Evolutionary conservation across 1,284 basidiomycete species (phyloP).

Genomic region (Pseudozyma pruni): DNA sequence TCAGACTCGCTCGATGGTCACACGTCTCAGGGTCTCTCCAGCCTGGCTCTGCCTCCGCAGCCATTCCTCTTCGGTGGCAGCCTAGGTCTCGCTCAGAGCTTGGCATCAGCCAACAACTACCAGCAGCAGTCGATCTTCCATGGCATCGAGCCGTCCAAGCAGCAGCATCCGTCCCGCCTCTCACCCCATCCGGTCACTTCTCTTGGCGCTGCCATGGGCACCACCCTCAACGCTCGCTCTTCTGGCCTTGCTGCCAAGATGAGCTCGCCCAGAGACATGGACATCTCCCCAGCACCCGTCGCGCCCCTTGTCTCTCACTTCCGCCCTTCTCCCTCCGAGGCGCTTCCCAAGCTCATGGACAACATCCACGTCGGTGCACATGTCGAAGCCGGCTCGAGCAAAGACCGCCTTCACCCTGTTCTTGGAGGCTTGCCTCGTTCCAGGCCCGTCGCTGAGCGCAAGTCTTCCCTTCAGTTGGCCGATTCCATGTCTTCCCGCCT

Average conservation of each 20-base stretch:
- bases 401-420: conserved; percentile 27
- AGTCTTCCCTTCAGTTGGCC: conserved; percentile 26
- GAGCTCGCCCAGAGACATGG: conserved; percentile 63
- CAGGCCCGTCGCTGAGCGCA: conserved; percentile 24
- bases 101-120: conserved; percentile 19
- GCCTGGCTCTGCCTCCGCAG: conserved; percentile 8
- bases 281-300: conserved; percentile 55
- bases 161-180: conserved; percentile 5
- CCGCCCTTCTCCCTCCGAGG: conserved; percentile 30
- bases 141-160: conserved; percentile 25
- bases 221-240: conserved; percentile 50
- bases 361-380: conserved; percentile 24
- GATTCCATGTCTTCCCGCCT: conserved; percentile 44
- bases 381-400: conserved; percentile 6
- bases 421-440: conserved; percentile 29
- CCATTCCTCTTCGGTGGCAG: conserved; percentile 19
- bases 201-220: conserved; percentile 56
- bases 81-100: conserved; percentile 31
- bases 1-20: conserved; percentile 58
- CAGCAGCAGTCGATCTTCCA: conserved; percentile 24
- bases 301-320: conserved; percentile 3
- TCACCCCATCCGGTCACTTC: conserved; percentile 18
- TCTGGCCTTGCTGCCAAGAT: conserved; percentile 57
- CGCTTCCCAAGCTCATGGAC: conserved; percentile 27
- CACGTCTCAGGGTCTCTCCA: conserved; percentile 16